Evolutionary conservation across 164 flowering plant species (phyloP), one percentile per base, ranked within the genome.

Genomic region (Nymphaea thermarum): DNA sequence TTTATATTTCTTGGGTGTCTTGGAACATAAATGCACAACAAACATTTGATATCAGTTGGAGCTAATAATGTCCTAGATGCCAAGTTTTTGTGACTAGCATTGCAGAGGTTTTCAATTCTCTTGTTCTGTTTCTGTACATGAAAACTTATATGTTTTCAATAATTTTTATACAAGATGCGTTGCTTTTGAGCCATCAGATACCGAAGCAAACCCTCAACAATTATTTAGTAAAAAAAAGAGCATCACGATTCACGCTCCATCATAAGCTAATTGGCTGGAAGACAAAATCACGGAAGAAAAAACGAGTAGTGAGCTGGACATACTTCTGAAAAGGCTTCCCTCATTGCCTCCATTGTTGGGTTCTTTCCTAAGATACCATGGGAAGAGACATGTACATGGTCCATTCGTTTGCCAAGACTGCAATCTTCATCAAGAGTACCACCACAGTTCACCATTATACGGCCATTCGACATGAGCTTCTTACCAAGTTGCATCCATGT

Each of bases 391-490:
- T 64, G 17, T 18, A 67, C 36, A 17, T 42, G 2, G 41, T 62
- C 5, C 5, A 41, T 68, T 64, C 55, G 71, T 71, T 79, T 76
- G 17, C 41, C 43, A 53, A 59, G 43, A 62, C 64, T 73, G 44
- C 68, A 44, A 65, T 67, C 36, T 68, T 62, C 74, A 42, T 59
- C 47, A 72, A 68, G 65, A 55, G 76, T 65, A 42, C 84, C 91
- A 64, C 89, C 96, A 76, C 98, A 93, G 65, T 93, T 93, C 70
- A 93, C 90, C 93, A 93, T 93, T 62, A 90, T 63, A 36, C 98
- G 88, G 15, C 98, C 98, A 68, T 81, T 76, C 1, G 88, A 80
- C 86, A 86, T 83, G 76, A 93, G 75, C 72, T 67, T 82, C 36
- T 79, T 71, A 12, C 75, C 75, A 65, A 90, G 68, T 17, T 80